phyloP scores from a whole-genome alignment of 2,329 filamentous ascomycete genomes.

The Teratosphaeria destructans region DNA sequence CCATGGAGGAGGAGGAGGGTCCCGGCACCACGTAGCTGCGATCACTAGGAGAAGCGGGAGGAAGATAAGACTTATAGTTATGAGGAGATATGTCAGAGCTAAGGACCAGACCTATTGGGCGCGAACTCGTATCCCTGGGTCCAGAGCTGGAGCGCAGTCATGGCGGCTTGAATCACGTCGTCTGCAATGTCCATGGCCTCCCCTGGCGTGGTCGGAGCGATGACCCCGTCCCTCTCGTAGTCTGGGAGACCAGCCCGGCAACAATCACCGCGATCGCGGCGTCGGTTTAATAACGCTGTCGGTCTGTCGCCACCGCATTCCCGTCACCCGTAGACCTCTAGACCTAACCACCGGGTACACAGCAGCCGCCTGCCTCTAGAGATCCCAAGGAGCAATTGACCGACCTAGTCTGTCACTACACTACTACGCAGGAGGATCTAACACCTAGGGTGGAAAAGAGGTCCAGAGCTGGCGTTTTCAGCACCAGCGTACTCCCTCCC shows the following conservation, averaged over 20 bases:
- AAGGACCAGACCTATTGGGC: constrained; percentile 9
- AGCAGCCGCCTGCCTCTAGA: too few relatives aligned
- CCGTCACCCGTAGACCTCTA: too few relatives aligned
- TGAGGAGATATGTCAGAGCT: constrained; percentile 6
- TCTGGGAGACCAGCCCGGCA: neutral
- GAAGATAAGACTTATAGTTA: constrained; percentile 9
- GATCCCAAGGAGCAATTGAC: too few relatives aligned
- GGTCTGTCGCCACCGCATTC: too few relatives aligned
- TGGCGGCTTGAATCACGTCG: neutral
- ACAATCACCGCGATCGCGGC: neutral
- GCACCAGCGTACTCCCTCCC: too few relatives aligned
- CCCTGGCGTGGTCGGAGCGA: neutral
- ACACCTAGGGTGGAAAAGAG: too few relatives aligned
- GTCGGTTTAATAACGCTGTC: too few relatives aligned
- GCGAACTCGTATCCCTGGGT: constrained; percentile 6
- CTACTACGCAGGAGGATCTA: too few relatives aligned
- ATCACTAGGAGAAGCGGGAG: constrained; percentile 25
- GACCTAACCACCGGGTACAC: too few relatives aligned
- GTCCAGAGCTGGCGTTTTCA: too few relatives aligned
- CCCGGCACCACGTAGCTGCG: constrained; percentile 29
- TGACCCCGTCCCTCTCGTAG: neutral
- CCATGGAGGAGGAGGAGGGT: constrained; percentile 19
- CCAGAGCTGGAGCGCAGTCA: neutral
- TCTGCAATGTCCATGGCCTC: neutral
- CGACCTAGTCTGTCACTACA: too few relatives aligned